These are phyloP conservation scores for Diaporthe ampelina DNA, from an alignment of 2,329 filamentous ascomycete genomes.

Conservation along the genomic window DNA sequence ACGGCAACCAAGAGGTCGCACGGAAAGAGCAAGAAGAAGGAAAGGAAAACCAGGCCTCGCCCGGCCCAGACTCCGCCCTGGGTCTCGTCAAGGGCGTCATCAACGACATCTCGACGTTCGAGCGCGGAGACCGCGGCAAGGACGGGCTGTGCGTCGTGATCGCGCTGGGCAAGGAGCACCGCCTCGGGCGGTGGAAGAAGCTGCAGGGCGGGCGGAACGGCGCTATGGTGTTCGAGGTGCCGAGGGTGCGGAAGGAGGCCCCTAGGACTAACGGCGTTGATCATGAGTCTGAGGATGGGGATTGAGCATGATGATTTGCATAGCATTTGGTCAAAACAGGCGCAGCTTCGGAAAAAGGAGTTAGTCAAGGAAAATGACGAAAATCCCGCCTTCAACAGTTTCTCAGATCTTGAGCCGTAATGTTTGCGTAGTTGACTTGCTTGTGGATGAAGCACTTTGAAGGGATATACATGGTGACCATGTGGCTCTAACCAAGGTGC, in stretches of 20 bases:
- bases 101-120: slow-evolving; percentile 90
- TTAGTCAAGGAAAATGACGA: slow-evolving; percentile 10
- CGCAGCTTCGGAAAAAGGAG: background rate
- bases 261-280: slow-evolving; percentile 51
- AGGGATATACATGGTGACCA: background rate
- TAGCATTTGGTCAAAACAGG: slow-evolving; percentile 14
- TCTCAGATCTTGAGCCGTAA: background rate
- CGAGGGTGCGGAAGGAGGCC: slow-evolving; percentile 56
- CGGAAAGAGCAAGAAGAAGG: background rate
- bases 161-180: slow-evolving; percentile 89
- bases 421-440: background rate
- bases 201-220: slow-evolving; percentile 79
- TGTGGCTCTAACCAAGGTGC: background rate
- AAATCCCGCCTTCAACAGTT: slow-evolving; percentile 5
- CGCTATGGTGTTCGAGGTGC: slow-evolving; percentile 89
- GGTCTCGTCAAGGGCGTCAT: slow-evolving; percentile 78
- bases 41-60: slow-evolving; percentile 39
- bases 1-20: slow-evolving; percentile 12
- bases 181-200: slow-evolving; percentile 85
- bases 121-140: slow-evolving; percentile 82
- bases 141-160: slow-evolving; percentile 86
- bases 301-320: slow-evolving; percentile 29
- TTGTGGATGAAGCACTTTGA: background rate
- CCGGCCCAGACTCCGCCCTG: slow-evolving; percentile 39
- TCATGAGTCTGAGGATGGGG: slow-evolving; percentile 43